These are phyloP conservation scores for Alnus glutinosa DNA, from an alignment of 306 rosid species.

Conservation along the genomic window DNA sequence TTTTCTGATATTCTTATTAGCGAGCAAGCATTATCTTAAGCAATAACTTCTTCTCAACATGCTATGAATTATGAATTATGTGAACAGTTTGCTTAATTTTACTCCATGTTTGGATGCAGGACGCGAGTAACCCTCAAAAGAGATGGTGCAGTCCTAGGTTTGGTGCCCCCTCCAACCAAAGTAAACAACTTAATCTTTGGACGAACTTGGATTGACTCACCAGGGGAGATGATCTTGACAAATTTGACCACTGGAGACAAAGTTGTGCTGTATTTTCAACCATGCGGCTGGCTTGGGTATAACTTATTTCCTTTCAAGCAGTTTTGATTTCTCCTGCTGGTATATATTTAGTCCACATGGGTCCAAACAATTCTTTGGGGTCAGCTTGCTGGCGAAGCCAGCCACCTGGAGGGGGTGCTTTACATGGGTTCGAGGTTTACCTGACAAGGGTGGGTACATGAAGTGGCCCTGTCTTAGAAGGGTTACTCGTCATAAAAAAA, in stretches of 20 bases:
- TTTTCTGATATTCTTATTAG: background rate
- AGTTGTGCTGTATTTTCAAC: conserved; percentile 87
- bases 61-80: background rate
- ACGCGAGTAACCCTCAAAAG: conserved; percentile 82
- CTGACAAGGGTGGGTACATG: no score
- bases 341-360: background rate
- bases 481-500: no score
- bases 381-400: no score
- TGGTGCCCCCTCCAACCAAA: conserved; percentile 91
- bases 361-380: no score
- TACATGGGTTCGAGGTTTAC: no score
- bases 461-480: no score
- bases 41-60: background rate
- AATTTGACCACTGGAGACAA: conserved; percentile 81
- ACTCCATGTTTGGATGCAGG: conserved; percentile 43
- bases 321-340: conserved; percentile 16
- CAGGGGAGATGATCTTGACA: conserved; percentile 82
- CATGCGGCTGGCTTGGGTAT: conserved; percentile 97
- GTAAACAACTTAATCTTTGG: conserved; percentile 88
- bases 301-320: conserved; percentile 27
- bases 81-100: background rate
- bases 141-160: conserved; percentile 74
- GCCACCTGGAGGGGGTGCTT: no score
- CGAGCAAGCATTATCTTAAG: background rate
- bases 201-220: conserved; percentile 87